These are phyloP conservation scores for Starmerella riodocensis DNA, from an alignment of 805 yeast species.

Conservation along the genomic window DNA sequence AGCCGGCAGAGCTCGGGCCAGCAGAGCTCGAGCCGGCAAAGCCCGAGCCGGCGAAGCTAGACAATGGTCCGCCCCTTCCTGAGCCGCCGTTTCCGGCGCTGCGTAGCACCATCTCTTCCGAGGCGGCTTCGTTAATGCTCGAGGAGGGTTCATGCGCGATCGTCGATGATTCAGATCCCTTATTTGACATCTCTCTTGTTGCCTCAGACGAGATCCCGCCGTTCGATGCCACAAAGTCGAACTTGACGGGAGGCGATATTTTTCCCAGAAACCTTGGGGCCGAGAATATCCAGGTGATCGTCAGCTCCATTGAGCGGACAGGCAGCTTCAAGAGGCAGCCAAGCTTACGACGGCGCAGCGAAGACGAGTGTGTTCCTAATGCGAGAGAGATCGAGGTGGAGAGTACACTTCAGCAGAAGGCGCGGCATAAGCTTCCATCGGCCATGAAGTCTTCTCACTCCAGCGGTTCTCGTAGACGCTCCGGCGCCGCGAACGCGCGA, in stretches of 20 bases:
- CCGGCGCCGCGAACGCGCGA: conserved; percentile 3
- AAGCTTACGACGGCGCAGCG: conserved; percentile 17
- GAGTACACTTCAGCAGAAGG: background rate
- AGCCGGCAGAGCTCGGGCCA: too few species aligned
- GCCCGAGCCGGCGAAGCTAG: background rate
- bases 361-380: conserved; percentile 24
- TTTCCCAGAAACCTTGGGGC: conserved; percentile 12
- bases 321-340: conserved; percentile 27
- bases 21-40: too few species aligned
- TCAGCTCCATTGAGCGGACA: conserved; percentile 27
- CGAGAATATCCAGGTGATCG: conserved; percentile 25
- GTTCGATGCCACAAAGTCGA: conserved; percentile 5
- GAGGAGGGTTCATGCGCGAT: too few species aligned
- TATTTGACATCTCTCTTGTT: too few species aligned
- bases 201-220: too few species aligned
- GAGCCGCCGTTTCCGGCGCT: background rate
- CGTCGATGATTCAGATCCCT: too few species aligned
- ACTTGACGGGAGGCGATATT: conserved; percentile 17
- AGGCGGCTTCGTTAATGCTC: too few species aligned
- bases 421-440: background rate
- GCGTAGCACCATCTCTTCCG: too few species aligned
- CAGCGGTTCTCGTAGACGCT: background rate
- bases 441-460: conserved; percentile 1
- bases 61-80: background rate
- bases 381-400: conserved; percentile 24